Percentiles rank a stretch among this genome's conserved stretches.
Conservation (phyloP, 257 asterid genomes). For the Solanum sparsipilum region DNA sequence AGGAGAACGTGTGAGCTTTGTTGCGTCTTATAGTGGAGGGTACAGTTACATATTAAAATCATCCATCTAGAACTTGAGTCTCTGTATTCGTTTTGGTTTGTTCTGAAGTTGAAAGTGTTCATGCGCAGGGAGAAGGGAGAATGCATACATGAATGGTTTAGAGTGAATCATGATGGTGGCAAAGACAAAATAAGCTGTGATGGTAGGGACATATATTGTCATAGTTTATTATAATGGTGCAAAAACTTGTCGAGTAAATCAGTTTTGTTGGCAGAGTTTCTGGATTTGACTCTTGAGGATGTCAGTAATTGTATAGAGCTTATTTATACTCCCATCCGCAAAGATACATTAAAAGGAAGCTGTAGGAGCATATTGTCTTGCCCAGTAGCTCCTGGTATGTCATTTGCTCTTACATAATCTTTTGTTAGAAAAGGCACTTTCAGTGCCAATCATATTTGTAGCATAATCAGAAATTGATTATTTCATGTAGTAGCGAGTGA, state of each 20-base stretch:
- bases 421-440: background rate
- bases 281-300: slow-evolving; percentile 59
- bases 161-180: slow-evolving; percentile 47
- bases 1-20: slow-evolving; percentile 56
- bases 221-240: background rate
- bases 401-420: background rate
- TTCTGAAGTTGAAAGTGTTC: slow-evolving; percentile 3
- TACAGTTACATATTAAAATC: slow-evolving; percentile 12
- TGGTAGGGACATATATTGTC: slow-evolving; percentile 27
- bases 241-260: slow-evolving; percentile 7
- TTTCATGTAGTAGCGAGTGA: background rate
- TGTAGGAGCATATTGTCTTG: slow-evolving; percentile 42
- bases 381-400: slow-evolving; percentile 75
- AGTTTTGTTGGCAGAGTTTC: slow-evolving; percentile 40
- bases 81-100: background rate
- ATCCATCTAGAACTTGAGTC: slow-evolving; percentile 1
- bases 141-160: slow-evolving; percentile 75
- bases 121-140: slow-evolving; percentile 74
- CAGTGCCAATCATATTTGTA: background rate
- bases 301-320: slow-evolving; percentile 70
- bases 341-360: slow-evolving; percentile 70
- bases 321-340: slow-evolving; percentile 71
- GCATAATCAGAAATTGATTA: background rate
- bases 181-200: slow-evolving; percentile 52
- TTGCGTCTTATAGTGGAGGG: slow-evolving; percentile 90